These are phyloP conservation scores for Metarhizium album DNA, from an alignment of 2,329 filamentous ascomycete genomes.

Conservation along the genomic window DNA sequence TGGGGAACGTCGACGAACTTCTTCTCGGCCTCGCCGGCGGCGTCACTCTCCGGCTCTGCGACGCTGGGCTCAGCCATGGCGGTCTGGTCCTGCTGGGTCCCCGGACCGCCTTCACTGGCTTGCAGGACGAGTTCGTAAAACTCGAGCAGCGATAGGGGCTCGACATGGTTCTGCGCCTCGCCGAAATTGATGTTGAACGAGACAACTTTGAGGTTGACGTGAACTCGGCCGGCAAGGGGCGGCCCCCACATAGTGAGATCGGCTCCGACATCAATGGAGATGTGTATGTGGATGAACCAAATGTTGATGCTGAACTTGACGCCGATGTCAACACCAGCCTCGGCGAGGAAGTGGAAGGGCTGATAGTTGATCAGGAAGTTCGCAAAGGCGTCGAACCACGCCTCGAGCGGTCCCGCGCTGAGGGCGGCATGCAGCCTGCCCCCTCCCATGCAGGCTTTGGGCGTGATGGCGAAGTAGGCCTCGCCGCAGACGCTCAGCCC, in stretches of 20 bases:
- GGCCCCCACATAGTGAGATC: constrained; percentile 12
- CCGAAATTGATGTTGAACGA: constrained; percentile 16
- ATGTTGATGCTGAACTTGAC: constrained; percentile 17
- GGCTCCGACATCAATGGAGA: constrained; percentile 12
- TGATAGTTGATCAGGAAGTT: constrained; percentile 32
- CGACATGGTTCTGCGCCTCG: not conserved
- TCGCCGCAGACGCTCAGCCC: constrained; percentile 25
- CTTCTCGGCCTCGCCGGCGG: not conserved
- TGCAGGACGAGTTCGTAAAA: not conserved
- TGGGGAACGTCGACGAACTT: not conserved
- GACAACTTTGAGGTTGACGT: constrained; percentile 17
- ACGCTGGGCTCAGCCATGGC: not conserved
- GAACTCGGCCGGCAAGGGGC: constrained; percentile 12
- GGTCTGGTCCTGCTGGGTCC: not conserved
- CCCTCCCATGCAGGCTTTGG: constrained; percentile 32
- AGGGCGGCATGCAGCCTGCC: constrained; percentile 21
- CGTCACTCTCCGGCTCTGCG: not conserved
- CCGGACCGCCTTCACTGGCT: not conserved
- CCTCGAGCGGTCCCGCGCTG: constrained; percentile 21
- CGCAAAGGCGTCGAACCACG: constrained; percentile 27
- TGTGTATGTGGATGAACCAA: constrained; percentile 14
- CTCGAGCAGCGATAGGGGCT: not conserved
- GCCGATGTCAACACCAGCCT: constrained; percentile 16
- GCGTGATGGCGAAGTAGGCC: constrained; percentile 35
- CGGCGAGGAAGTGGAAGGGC: constrained; percentile 24